Evolutionary conservation across 108 stramenopile genomes (phyloP), one percentile per base, ranked within the genome.

Genomic region (Craspedostauros australis): DNA sequence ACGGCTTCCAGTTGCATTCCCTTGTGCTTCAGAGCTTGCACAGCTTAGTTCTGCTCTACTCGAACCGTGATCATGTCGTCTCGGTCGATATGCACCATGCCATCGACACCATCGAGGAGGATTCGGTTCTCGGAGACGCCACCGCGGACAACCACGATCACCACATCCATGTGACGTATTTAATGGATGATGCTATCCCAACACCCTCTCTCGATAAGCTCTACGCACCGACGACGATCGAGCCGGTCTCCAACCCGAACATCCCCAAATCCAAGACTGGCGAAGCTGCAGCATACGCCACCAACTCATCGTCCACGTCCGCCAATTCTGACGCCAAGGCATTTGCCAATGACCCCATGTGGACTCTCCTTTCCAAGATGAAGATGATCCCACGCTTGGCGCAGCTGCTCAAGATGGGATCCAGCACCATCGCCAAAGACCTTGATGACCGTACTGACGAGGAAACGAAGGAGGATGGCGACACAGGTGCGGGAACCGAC

Each of bases 361-460:
- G 91, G 91, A 87, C 83, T 5, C 58, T 93, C 28, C 40, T 93
- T 19, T 89, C 87, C 21, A 66, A 71, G 40, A 93, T 93, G 91
- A 55, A 72, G n/a, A 85, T 93, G 23, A 46, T 93, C 19, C 91
- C 91, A 12, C 79, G 80, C 28, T 47, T 93, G 29, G 67, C 83
- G 26, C 68, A 80, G 56, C 49, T 77, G 21, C 57, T 83, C 8
- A 60, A 66, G 31, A 37, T n/a, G n/a, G n/a, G n/a, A n/a, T n/a
- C n/a, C n/a, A n/a, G n/a, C n/a, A n/a, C n/a, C n/a, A n/a, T n/a
- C n/a, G n/a, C n/a, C n/a, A n/a, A n/a, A n/a, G n/a, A n/a, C n/a
- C n/a, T n/a, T n/a, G n/a, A n/a, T n/a, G n/a, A n/a, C n/a, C n/a
- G n/a, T n/a, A n/a, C n/a, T n/a, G n/a, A n/a, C n/a, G n/a, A n/a